A percentile compares a stretch with the other conserved stretches of the same genome.
phyloP scores from a whole-genome alignment of 1,139 yeast genomes.

The Oligophagozyma castellii region DNA sequence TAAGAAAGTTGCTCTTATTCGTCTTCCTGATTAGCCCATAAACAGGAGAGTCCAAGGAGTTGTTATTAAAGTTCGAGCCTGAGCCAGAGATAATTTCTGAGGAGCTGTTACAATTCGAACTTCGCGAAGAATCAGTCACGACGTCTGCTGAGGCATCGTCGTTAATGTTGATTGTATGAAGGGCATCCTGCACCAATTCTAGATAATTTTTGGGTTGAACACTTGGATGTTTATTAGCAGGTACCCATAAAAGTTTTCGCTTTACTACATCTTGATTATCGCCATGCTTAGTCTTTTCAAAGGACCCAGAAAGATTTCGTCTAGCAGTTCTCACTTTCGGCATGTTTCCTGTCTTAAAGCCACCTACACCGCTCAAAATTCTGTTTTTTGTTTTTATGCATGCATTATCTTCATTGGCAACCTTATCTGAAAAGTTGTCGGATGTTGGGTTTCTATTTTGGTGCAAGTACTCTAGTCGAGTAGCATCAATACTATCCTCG shows the following conservation, averaged over 20 bases:
- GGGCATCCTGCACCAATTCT: conserved; percentile 61
- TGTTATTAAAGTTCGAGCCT: conserved; percentile 3
- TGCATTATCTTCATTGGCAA: background rate
- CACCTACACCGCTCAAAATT: background rate
- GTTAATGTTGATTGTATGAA: conserved; percentile 45
- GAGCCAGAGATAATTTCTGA: too few species aligned
- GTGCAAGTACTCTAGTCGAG: conserved; percentile 13
- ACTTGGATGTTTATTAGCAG: conserved; percentile 83
- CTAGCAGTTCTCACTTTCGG: background rate
- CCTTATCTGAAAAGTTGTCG: background rate
- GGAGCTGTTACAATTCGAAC: too few species aligned
- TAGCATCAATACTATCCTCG: conserved; percentile 14
- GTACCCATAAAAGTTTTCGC: conserved; percentile 62
- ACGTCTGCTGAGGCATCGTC: conserved; percentile 5
- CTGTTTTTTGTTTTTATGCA: background rate
- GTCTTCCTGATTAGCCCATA: conserved; percentile 3
- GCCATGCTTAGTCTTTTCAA: too few species aligned
- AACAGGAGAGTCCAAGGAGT: background rate
- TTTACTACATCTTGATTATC: conserved; percentile 5
- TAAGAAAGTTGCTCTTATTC: conserved; percentile 7
- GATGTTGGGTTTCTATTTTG: background rate
- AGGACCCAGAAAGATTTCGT: background rate
- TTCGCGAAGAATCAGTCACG: too few species aligned
- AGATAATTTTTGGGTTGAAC: conserved; percentile 82
- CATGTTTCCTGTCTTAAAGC: too few species aligned